Evolutionary conservation across 1,284 basidiomycete species (phyloP), one percentile per base, ranked within the genome.

Genomic region (Athelia sp.): DNA sequence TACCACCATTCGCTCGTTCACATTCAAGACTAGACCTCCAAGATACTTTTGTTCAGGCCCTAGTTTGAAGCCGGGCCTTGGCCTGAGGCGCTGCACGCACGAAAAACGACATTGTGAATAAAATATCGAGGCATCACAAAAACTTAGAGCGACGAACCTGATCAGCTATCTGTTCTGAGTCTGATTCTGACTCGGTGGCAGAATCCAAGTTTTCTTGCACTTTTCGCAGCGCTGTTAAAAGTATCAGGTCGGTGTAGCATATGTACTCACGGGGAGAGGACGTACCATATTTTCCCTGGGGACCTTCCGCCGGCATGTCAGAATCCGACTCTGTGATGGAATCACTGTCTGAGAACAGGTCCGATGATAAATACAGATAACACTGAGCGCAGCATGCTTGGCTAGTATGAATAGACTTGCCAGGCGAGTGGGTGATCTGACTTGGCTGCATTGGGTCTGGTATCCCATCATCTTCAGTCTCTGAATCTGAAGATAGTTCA

Each of bases 51-150:
- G 79, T 4, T 60, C 72, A 0, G 72, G 64, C 21, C 65, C 61
- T 17, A 82, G 66, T 1, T 72, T 67, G 49, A 87, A 81, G 2
- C 71, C 68, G 1, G 86, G 85, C 21, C 75, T 75, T 24, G 78
- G 73, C 43, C 59, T 56, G 10, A 70, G 52, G 50, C 55, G 59
- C 74, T 80, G 36, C 15, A 48, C 45, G 17, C 8, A 34, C 50
- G 32, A 38, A 4, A 42, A 2, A 22, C n/a, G n/a, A n/a, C n/a
- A n/a, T n/a, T n/a, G n/a, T n/a, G n/a, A n/a, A n/a, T n/a, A n/a
- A n/a, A n/a, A n/a, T n/a, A n/a, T 35, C 11, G 48, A 32, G 18
- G 43, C 18, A 31, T 32, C 24, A 11, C 10, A 29, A 38, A 52
- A 49, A 46, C n/a, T 29, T 21, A 29, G 35, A 17, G n/a, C 24